Evolutionary conservation across 1,284 basidiomycete species (phyloP), one percentile per base, ranked within the genome.

Genomic region (Kalmanozyma brasiliensis): DNA sequence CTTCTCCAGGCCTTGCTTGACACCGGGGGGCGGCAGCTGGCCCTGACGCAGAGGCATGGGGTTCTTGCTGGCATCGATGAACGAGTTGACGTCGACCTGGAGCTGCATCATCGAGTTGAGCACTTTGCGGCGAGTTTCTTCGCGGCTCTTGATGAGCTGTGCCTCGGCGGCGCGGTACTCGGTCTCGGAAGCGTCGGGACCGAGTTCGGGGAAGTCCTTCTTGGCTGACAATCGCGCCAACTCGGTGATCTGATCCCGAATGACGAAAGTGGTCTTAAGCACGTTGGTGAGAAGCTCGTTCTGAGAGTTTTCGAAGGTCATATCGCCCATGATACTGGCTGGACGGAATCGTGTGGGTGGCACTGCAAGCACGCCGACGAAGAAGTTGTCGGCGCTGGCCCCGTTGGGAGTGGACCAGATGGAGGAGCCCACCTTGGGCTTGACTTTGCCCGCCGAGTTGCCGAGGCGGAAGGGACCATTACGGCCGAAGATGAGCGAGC

Each of bases 1-100:
- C 87, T 98, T 98, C 84, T 99, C 96, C 72, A 99, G 85, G 13
- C 90, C 88, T 83, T 99, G 96, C 86, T 98, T 99, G 74, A 99
- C 89, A 79, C 96, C 96, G 37, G 90, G 87, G 19, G 94, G 93
- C 20, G 94, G 94, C n/a, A 93, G 85, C 79, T 93, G 94, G 17
- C 95, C 95, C 80, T 92, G 90, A 60, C 91, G 87, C 70, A 92
- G 85, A 4, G 89, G 87, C 26, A 89, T 86, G 2, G 96, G 94
- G 81, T 98, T 98, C 85, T 98, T 98, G 81, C 89, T 91, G 78
- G 92, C 94, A 83, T 99, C 96, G 83, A 98, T 92, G 84, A 97
- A 97, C 81, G 91, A 93, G 83, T 98, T 98, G 73, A 98, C 94
- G 70, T 95, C 91, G 53, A 93, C 86, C 83, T 99, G 96, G 17